These are phyloP conservation scores for Globisporangium canariense DNA, from an alignment of 352 stramenopile genomes.

Conservation along the genomic window DNA sequence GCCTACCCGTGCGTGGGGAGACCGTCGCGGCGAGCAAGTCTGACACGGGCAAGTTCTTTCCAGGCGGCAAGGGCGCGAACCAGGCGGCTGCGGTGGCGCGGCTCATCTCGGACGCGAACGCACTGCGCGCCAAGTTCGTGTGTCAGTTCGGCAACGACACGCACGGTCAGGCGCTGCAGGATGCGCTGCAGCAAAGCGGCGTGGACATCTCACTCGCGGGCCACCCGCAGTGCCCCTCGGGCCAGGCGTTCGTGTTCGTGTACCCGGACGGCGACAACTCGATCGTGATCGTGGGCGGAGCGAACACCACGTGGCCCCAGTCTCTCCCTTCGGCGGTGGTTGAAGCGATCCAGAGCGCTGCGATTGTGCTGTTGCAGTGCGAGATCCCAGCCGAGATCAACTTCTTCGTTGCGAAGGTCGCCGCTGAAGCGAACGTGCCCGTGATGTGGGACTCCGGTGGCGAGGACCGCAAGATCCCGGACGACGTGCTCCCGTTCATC, in stretches of 20 bases:
- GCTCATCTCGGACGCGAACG: conserved; percentile 28
- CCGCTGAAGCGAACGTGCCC: conserved; percentile 38
- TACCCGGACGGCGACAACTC: conserved; percentile 82
- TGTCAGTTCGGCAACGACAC: conserved; percentile 77
- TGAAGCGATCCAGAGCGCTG: conserved; percentile 44
- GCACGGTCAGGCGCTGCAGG: conserved; percentile 44
- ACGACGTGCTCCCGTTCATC: conserved; percentile 49
- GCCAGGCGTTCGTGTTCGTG: conserved; percentile 82
- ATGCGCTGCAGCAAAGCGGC: conserved; percentile 24
- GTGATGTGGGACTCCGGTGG: conserved; percentile 82
- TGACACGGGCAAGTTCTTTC: conserved; percentile 63
- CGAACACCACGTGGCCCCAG: conserved; percentile 61
- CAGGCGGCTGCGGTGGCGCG: conserved; percentile 60
- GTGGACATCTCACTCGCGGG: conserved; percentile 43
- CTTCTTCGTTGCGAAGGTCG: conserved; percentile 40
- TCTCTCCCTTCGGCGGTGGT: conserved; percentile 31
- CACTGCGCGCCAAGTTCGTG: conserved; percentile 36
- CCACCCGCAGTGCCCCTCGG: conserved; percentile 45
- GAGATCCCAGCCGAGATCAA: conserved; percentile 70
- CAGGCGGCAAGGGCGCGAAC: conserved; percentile 79
- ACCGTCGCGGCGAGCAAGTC: conserved; percentile 50
- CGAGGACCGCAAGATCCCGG: conserved; percentile 56
- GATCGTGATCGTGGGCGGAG: conserved; percentile 80
- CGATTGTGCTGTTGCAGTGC: conserved; percentile 68
- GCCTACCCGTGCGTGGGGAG: conserved; percentile 63